phyloP scores from a whole-genome alignment of 768 basidiomycete genomes.

The Austroboletus eburneus region DNA sequence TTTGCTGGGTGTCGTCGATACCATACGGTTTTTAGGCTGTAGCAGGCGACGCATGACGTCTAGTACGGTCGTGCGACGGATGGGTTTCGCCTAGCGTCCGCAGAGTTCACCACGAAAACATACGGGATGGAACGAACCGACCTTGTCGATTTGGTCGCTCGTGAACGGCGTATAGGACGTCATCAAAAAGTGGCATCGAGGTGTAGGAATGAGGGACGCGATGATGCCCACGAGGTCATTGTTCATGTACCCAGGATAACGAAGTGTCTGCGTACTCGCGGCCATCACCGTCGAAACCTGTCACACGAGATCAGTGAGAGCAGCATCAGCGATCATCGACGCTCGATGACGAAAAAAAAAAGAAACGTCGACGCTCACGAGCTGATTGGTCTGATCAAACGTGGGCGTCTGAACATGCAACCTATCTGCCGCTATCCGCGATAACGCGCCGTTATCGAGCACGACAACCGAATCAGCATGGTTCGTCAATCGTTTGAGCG shows the following conservation, averaged over 20 bases:
- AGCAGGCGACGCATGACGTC: conserved; percentile 98
- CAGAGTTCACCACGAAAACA: neutral
- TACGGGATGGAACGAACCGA: conserved; percentile 28
- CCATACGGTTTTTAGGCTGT: conserved; percentile 98
- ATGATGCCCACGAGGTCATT: conserved; percentile 98
- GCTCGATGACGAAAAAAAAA: neutral
- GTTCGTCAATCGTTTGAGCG: conserved; percentile 89
- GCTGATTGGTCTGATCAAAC: conserved; percentile 90
- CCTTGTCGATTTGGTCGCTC: conserved; percentile 95
- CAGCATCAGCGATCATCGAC: neutral
- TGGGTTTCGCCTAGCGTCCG: conserved; percentile 75
- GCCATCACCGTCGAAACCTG: conserved; percentile 98
- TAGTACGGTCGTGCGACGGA: conserved; percentile 92
- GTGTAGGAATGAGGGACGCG: conserved; percentile 94
- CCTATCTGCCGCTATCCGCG: conserved; percentile 90
- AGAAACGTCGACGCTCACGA: conserved; percentile 43
- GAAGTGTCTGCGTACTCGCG: conserved; percentile 92
- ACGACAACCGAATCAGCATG: conserved; percentile 98
- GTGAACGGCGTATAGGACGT: conserved; percentile 99
- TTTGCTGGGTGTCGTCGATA: conserved; percentile 88
- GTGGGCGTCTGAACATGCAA: conserved; percentile 83
- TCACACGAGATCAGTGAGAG: neutral
- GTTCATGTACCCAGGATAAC: conserved; percentile 99
- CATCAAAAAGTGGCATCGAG: conserved; percentile 97
- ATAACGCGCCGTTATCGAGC: conserved; percentile 91